Conservation (phyloP, 2,329 filamentous ascomycete species). For the Apiospora arundinis region DNA sequence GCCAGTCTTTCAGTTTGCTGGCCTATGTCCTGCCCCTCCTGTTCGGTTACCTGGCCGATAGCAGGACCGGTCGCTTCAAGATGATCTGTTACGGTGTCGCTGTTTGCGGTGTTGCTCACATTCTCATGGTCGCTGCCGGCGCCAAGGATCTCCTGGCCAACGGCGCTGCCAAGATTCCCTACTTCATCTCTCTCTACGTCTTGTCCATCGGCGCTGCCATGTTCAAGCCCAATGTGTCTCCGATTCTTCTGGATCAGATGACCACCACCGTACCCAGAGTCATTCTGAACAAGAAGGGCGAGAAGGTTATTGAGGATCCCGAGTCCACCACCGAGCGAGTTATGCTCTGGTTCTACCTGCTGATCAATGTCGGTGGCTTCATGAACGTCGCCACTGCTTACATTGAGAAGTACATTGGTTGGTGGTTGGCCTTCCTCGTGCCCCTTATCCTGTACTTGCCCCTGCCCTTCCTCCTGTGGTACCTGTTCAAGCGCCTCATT, state of each 20-base stretch:
- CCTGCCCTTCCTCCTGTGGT: constrained; percentile 49
- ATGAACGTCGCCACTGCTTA: constrained; percentile 59
- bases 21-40: constrained; percentile 63
- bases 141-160: constrained; percentile 50
- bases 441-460: constrained; percentile 52
- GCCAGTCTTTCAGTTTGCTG: constrained; percentile 62
- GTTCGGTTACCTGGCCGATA: constrained; percentile 66
- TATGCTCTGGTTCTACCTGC: constrained; percentile 68
- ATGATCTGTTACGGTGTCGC: constrained; percentile 75
- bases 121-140: constrained; percentile 70
- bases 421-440: constrained; percentile 55
- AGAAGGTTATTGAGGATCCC: constrained; percentile 73
- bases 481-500: constrained; percentile 48
- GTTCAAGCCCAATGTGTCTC: constrained; percentile 78
- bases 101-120: constrained; percentile 70
- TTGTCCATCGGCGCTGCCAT: constrained; percentile 64
- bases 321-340: constrained; percentile 69
- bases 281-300: constrained; percentile 57
- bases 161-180: constrained; percentile 56
- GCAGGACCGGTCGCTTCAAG: constrained; percentile 72
- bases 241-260: constrained; percentile 71
- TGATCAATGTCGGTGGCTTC: constrained; percentile 62
- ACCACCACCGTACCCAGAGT: constrained; percentile 60
- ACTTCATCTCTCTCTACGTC: constrained; percentile 59
- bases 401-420: constrained; percentile 57